Percentiles rank a stretch among this genome's conserved stretches.
Evolutionary conservation across 106 monocot genomes (phyloP).

Genomic region (Hemerocallis citrina): DNA sequence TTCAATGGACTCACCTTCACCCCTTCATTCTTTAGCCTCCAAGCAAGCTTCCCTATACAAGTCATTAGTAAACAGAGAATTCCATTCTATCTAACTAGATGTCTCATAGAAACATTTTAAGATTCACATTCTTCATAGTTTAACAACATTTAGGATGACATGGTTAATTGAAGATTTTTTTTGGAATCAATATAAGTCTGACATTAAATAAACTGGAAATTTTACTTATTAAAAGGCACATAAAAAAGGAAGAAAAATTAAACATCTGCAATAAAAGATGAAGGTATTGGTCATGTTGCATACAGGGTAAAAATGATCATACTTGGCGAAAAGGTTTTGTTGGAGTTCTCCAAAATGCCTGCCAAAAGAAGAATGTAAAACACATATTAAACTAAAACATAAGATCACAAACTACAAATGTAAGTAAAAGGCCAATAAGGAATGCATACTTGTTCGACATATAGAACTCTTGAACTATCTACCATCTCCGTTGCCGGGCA

Average conservation of each 20-base stretch:
- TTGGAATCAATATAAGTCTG: too few relatives aligned
- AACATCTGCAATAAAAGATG: not conserved
- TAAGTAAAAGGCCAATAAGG: not conserved
- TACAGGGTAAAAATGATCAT: slow-evolving; percentile 14
- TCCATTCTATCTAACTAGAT: too few relatives aligned
- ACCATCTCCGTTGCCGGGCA: slow-evolving; percentile 93
- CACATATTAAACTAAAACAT: not conserved
- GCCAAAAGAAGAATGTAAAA: slow-evolving; percentile 5
- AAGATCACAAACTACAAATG: not conserved
- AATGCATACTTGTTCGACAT: slow-evolving; percentile 74
- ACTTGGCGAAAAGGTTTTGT: slow-evolving; percentile 97
- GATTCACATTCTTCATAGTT: too few relatives aligned
- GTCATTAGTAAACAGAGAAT: too few relatives aligned
- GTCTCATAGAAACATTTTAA: too few relatives aligned
- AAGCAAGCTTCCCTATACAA: too few relatives aligned
- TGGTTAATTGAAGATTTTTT: too few relatives aligned
- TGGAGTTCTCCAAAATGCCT: slow-evolving; percentile 98
- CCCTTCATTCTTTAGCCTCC: too few relatives aligned
- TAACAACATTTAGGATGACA: too few relatives aligned
- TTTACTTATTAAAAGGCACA: not conserved
- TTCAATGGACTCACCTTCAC: too few relatives aligned
- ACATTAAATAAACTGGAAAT: not conserved
- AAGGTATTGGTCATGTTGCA: not conserved
- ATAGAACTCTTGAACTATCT: slow-evolving; percentile 88
- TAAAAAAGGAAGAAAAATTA: not conserved